Evolutionary conservation across 2,329 filamentous ascomycete genomes (phyloP).

Genomic region (Fusarium camptoceras): DNA sequence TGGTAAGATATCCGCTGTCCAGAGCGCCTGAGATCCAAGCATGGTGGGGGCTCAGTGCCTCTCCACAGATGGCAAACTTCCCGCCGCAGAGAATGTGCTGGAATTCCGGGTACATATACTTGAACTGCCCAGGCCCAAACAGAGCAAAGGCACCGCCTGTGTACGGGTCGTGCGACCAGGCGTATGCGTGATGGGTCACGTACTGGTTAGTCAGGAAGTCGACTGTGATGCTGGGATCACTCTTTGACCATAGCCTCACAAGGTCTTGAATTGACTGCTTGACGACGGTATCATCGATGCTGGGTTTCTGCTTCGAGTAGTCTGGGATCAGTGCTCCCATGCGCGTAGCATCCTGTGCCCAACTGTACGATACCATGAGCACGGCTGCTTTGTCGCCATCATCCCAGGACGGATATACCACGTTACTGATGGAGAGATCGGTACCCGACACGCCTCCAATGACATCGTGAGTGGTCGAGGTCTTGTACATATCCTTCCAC

Average conservation of each 20-base stretch:
- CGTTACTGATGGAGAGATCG: slow-evolving; percentile 6
- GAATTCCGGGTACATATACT: slow-evolving; percentile 50
- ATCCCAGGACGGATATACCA: slow-evolving; percentile 30
- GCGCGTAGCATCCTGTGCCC: slow-evolving; percentile 34
- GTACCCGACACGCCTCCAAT: slow-evolving; percentile 15
- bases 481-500: slow-evolving; percentile 32
- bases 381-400: slow-evolving; percentile 16
- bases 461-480: fast-evolving
- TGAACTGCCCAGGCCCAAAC: slow-evolving; percentile 56
- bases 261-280: slow-evolving; percentile 29
- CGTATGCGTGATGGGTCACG: slow-evolving; percentile 49
- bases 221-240: background rate
- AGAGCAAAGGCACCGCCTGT: slow-evolving; percentile 55
- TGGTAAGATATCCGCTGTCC: slow-evolving; percentile 47
- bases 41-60: slow-evolving; percentile 53
- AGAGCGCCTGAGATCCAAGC: slow-evolving; percentile 56
- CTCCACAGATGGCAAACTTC: slow-evolving; percentile 52
- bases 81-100: slow-evolving; percentile 42
- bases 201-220: slow-evolving; percentile 23
- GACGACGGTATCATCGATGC: slow-evolving; percentile 9
- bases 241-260: slow-evolving; percentile 10
- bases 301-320: background rate
- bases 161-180: slow-evolving; percentile 53
- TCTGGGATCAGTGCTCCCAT: slow-evolving; percentile 31
- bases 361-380: slow-evolving; percentile 31